Evolutionary conservation across 768 basidiomycete species (phyloP), one percentile per base, ranked within the genome.

Genomic region (Lactifluus hygrophoroides): DNA sequence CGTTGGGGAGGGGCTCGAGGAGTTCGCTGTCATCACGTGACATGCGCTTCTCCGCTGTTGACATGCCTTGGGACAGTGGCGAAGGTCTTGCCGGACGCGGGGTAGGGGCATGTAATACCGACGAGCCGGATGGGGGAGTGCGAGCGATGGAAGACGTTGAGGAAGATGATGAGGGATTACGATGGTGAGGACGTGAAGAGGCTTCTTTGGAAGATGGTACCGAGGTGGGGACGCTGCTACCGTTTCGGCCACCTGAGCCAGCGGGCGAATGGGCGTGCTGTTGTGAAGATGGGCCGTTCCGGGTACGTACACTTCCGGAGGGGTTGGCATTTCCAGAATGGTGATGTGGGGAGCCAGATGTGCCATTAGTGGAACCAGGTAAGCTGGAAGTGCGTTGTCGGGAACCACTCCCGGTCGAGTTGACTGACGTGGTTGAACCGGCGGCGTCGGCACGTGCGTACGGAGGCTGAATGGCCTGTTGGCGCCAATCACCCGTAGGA

Each of bases 361-460:
- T 65, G 30, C 46, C 72, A 62, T 69, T 77, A 75, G 49, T 70
- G 42, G 76, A 75, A 54, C 86, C 86, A 65, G 88, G 87, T 63
- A 77, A 82, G 67, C 86, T 87, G 70, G 80, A 83, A 11, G 86
- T 89, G 44, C 86, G 77, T 65, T 80, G 84, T 19, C 88, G 82
- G 49, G 78, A 71, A 64, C 57, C 78, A 68, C 53, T 74, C n/a
- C 69, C 73, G 19, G 70, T 69, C 40, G 90, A 91, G 68, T 85
- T 88, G 63, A 92, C 76, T 0, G 90, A 92, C 4, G 87, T 83
- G 25, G 84, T 80, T 0, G 90, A 91, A 45, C 80, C 83, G 7
- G 90, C 86, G 8, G 89, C 89, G 56, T 91, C 89, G 23, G 82
- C 78, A 57, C 88, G 84, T 27, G 81, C 84, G 69, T 91, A 92